Evolutionary conservation across 2,329 filamentous ascomycete species (phyloP), one percentile per base, ranked within the genome.

Genomic region (Xylaria arbuscula): DNA sequence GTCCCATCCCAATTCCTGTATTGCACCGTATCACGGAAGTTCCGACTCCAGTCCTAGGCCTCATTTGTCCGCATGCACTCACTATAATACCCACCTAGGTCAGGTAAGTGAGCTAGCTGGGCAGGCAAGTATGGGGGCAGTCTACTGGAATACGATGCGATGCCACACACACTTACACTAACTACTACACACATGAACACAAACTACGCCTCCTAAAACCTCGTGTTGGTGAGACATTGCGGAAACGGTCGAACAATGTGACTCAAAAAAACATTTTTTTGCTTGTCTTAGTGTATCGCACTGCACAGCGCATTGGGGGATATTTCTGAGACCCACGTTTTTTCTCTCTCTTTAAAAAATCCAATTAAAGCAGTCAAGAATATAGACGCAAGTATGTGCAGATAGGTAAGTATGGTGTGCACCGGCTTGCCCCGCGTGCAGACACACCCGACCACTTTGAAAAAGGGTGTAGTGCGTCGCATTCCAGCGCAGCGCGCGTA

Each of bases 1-100:
- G 36, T 54, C 60, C 60, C 60, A 38, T 17, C 34, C 47, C 17
- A 8, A 51, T 38, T 38, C 51, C 32, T 17, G 50, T 45, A 28
- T 13, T 48, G 22, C 45, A 56, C 51, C 62, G 55, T 69, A 67
- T 69, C 54, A 19, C 63, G 67, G 67, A 69, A 63, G 15, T 48
- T 54, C 54, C 59, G 40, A 63, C 54, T 66, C 63, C 63, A 69
- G 55, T 62, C 32, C 51, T 34, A 56, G 62, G 42, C 17, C 32
- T 57, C 19, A 32, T 28, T n/a, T 17, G 34, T 24, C 45, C 32
- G 42, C 32, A 50, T 15, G 13, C 28, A 28, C 28, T 28, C 28
- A 28, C 28, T 28, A 28, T 28, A 28, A 28, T 5, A 28, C 28
- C 28, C 5, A 28, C 28, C 28, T 28, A 28, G 28, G 28, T 28